phyloP scores from a whole-genome alignment of 306 rosid species.

The Prosopis cineraria region DNA sequence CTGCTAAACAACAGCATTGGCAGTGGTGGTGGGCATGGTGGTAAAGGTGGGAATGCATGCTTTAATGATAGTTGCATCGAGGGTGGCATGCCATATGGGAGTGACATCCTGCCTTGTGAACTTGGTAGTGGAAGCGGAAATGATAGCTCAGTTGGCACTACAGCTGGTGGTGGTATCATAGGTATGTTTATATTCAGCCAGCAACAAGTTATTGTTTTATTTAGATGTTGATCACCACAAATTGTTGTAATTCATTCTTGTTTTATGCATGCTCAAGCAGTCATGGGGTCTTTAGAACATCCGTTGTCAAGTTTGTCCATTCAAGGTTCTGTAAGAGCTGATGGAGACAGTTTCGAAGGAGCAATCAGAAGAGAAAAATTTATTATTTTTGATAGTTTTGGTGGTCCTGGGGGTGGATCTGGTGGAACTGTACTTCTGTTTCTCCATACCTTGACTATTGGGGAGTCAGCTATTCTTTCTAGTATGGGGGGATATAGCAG shows the following conservation, averaged over 20 bases:
- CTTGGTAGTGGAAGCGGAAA: constrained; percentile 99
- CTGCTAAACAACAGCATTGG: constrained; percentile 61
- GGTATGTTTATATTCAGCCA: constrained; percentile 55
- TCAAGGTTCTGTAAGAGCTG: constrained; percentile 72
- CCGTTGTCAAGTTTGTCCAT: constrained; percentile 83
- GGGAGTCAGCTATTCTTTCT: constrained; percentile 79
- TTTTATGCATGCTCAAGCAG: constrained; percentile 50
- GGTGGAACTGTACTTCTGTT: constrained; percentile 90
- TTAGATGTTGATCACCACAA: constrained; percentile 13
- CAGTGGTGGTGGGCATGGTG: constrained; percentile 99
- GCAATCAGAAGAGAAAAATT: constrained; percentile 30
- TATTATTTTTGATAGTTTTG: constrained; percentile 44
- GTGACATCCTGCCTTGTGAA: constrained; percentile 81
- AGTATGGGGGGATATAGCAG: constrained; percentile 81
- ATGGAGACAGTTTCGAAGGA: constrained; percentile 74
- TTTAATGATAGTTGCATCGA: constrained; percentile 46
- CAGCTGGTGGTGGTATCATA: constrained; percentile 95
- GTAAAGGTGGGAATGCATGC: constrained; percentile 86
- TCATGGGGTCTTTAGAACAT: constrained; percentile 86
- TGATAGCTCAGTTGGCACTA: constrained; percentile 53
- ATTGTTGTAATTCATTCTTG: constrained; percentile 12
- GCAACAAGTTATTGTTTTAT: constrained; percentile 23
- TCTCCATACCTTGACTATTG: constrained; percentile 64
- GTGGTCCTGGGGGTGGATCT: constrained; percentile 95
- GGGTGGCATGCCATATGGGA: constrained; percentile 91